These are phyloP conservation scores for Fusarium albosuccineum DNA, from an alignment of 2,329 filamentous ascomycete genomes.

Conservation along the genomic window DNA sequence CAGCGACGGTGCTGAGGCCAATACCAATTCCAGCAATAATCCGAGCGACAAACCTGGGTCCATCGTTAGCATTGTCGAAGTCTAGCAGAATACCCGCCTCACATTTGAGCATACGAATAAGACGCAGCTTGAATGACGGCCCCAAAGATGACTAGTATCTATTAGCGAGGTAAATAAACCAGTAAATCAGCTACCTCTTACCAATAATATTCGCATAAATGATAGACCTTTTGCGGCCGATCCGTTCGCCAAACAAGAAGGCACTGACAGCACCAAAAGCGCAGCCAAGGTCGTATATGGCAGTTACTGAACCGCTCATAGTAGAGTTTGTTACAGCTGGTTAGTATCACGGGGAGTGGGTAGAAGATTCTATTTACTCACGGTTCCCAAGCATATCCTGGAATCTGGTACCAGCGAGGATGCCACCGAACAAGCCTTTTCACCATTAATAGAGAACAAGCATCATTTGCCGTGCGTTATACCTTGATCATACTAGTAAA, in stretches of 20 bases:
- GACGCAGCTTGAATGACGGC: background rate
- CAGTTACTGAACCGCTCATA: conserved; percentile 16
- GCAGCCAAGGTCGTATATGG: conserved; percentile 18
- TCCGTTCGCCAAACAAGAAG: conserved; percentile 14
- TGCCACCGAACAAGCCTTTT: background rate
- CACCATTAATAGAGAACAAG: background rate
- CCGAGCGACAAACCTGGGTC: conserved; percentile 1
- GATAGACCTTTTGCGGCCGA: conserved; percentile 15
- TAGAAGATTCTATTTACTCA: background rate
- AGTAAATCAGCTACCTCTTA: background rate
- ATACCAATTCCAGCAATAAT: conserved; percentile 19
- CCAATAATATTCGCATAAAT: conserved; percentile 22
- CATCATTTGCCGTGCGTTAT: rapidly evolving
- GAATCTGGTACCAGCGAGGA: conserved; percentile 1
- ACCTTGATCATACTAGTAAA: background rate
- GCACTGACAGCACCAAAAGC: conserved; percentile 16
- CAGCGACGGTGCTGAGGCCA: conserved; percentile 18
- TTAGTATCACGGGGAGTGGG: background rate
- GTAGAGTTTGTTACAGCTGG: conserved; percentile 5
- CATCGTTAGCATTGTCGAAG: background rate
- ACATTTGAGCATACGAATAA: conserved; percentile 1
- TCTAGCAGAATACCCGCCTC: rapidly evolving
- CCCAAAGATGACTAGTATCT: background rate
- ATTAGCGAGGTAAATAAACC: background rate
- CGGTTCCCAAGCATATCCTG: conserved; percentile 6